These are phyloP conservation scores for Emydomyces testavorans DNA, from an alignment of 2,329 filamentous ascomycete species.

Conservation along the genomic window DNA sequence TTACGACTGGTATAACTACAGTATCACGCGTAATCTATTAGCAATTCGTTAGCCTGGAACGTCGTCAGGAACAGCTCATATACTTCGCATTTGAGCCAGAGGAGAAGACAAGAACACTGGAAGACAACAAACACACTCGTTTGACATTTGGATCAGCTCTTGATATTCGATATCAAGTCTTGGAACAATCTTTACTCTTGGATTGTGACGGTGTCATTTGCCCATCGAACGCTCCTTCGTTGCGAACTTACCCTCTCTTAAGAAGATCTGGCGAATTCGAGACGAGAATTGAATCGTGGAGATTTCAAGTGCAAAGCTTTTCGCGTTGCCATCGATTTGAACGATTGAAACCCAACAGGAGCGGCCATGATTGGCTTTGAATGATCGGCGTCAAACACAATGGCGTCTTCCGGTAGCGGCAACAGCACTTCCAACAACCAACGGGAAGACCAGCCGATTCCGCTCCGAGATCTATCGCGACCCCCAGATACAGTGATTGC, in stretches of 20 bases:
- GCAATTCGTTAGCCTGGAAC: constrained; percentile 3
- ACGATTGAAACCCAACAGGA: background rate
- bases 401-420: constrained; percentile 28
- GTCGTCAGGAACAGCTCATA: background rate
- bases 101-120: background rate
- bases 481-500: constrained; percentile 24
- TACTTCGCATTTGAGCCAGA: background rate
- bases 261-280: background rate
- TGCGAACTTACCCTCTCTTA: background rate
- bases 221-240: too few relatives aligned
- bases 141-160: background rate
- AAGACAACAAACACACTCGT: background rate
- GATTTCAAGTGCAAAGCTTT: background rate
- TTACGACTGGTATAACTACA: background rate
- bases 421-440: constrained; percentile 24
- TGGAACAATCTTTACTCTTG: background rate
- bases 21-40: background rate
- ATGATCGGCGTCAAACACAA: constrained; percentile 30
- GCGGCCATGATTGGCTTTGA: constrained; percentile 32
- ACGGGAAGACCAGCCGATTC: constrained; percentile 48
- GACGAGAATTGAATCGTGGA: too few relatives aligned
- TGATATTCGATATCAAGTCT: background rate
- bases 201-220: too few relatives aligned
- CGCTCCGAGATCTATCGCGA: constrained; percentile 52
- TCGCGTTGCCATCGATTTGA: background rate